Evolutionary conservation across 2,329 filamentous ascomycete species (phyloP).

Genomic region (Epichloe brachyelytri): DNA sequence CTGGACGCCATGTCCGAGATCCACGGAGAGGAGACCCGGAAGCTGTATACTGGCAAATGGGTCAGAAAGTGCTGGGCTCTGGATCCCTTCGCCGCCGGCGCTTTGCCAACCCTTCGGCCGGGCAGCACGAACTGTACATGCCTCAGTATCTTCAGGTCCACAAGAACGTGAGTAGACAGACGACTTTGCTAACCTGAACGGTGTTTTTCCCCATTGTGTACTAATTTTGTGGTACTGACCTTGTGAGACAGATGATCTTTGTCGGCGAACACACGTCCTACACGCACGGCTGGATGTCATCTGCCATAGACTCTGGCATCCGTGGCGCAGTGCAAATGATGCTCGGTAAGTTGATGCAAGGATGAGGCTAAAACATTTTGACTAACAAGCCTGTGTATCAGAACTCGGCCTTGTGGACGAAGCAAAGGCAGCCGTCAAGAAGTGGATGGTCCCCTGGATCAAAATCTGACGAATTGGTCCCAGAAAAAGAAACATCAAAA

Average conservation of each 20-base stretch:
- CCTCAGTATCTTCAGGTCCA: slow-evolving; percentile 61
- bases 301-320: slow-evolving; percentile 54
- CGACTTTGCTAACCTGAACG: background rate
- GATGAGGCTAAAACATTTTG: background rate
- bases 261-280: slow-evolving; percentile 57
- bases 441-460: slow-evolving; percentile 60
- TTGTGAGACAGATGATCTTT: slow-evolving; percentile 43
- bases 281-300: slow-evolving; percentile 59
- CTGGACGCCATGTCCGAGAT: slow-evolving; percentile 54
- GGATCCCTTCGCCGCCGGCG: slow-evolving; percentile 47
- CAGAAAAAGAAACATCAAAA: too few species aligned
- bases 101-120: slow-evolving; percentile 45
- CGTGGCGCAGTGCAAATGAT: slow-evolving; percentile 51
- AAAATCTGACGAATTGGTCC: background rate
- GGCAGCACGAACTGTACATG: slow-evolving; percentile 56
- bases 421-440: slow-evolving; percentile 48
- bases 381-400: background rate
- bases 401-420: slow-evolving; percentile 56
- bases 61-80: slow-evolving; percentile 53
- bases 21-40: slow-evolving; percentile 45
- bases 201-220: background rate
- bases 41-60: slow-evolving; percentile 53
- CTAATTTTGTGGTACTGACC: background rate
- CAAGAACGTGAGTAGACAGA: slow-evolving; percentile 30
- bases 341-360: slow-evolving; percentile 22